Conservation (phyloP, 1,284 basidiomycete genomes). For the Leccinum ambiguum region DNA sequence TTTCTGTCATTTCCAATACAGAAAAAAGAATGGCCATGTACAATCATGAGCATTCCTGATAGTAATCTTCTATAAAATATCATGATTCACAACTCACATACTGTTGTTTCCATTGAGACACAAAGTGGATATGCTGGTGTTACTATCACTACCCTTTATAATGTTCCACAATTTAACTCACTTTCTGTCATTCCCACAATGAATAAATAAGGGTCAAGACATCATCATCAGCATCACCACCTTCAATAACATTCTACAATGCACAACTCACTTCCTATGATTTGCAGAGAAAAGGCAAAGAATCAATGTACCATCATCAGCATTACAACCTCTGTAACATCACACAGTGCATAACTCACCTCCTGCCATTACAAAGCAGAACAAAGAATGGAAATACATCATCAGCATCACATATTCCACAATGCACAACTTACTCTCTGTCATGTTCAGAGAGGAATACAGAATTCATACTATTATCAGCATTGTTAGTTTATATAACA, state of each 20-base stretch:
- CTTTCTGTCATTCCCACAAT: background rate
- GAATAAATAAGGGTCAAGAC: background rate
- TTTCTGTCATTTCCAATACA: background rate
- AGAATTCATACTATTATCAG: background rate
- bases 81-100: background rate
- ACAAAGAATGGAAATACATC: background rate
- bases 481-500: background rate
- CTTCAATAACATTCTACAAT: background rate
- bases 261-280: background rate
- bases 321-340: background rate
- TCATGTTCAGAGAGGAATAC: background rate
- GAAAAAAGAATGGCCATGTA: background rate
- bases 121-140: background rate
- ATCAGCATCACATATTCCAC: background rate
- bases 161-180: background rate
- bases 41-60: background rate
- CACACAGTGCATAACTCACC: too few species aligned
- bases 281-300: background rate
- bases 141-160: background rate
- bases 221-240: background rate
- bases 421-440: background rate
- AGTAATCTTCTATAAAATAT: background rate
- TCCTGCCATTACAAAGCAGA: background rate
- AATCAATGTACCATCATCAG: background rate
- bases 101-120: background rate